phyloP scores from a whole-genome alignment of 345 rosid species.

The Lepidium aucheri region DNA sequence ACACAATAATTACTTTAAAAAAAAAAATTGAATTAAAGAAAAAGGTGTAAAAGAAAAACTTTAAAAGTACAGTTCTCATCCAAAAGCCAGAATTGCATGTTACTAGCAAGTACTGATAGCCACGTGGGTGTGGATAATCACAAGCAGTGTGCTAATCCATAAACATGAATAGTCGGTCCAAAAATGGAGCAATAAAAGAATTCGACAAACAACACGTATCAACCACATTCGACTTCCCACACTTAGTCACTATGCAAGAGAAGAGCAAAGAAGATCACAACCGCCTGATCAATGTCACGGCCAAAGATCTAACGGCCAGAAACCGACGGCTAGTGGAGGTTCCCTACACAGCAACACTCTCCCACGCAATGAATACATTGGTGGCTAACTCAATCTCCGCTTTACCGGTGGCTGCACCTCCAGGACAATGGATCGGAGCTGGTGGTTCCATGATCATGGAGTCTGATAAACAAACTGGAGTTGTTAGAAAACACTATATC shows the following conservation, averaged over 20 bases:
- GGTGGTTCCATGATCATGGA: constrained; percentile 96
- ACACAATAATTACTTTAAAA: neutral
- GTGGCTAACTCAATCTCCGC: constrained; percentile 64
- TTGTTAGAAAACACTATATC: constrained; percentile 67
- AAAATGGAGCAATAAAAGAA: neutral
- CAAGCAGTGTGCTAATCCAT: constrained; percentile 16
- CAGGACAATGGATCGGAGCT: constrained; percentile 83
- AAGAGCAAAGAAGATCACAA: constrained; percentile 16
- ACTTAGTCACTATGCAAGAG: constrained; percentile 17
- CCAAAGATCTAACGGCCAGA: constrained; percentile 34
- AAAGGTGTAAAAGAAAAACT: too few species aligned
- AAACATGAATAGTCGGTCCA: constrained; percentile 2
- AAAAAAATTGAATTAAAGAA: neutral
- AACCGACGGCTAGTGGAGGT: constrained; percentile 60
- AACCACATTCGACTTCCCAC: neutral
- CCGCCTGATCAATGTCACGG: constrained; percentile 21
- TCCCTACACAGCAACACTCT: constrained; percentile 61
- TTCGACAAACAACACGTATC: neutral
- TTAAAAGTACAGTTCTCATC: neutral
- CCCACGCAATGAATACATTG: constrained; percentile 61
- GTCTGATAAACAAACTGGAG: constrained; percentile 70
- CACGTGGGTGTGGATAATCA: constrained; percentile 15
- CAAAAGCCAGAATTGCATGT: constrained; percentile 14
- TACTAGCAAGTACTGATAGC: neutral
- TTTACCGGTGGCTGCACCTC: constrained; percentile 75